These are phyloP conservation scores for Yamadazyma triangularis DNA, from an alignment of 1,139 yeast genomes.

Conservation along the genomic window DNA sequence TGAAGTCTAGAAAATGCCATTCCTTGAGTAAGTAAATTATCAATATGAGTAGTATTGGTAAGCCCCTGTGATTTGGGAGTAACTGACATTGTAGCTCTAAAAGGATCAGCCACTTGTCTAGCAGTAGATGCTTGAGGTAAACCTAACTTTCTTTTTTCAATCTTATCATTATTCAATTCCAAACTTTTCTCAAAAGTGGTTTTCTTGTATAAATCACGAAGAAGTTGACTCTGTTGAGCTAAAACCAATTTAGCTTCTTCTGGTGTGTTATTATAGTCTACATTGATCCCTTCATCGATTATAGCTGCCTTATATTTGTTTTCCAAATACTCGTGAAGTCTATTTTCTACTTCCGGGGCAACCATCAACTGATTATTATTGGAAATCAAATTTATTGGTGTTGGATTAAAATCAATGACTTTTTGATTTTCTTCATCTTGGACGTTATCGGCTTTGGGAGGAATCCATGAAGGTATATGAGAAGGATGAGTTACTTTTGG, in stretches of 20 bases:
- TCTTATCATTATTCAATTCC: constrained; percentile 40
- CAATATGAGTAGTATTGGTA: constrained; percentile 55
- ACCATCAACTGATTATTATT: constrained; percentile 13
- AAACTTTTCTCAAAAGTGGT: constrained; percentile 31
- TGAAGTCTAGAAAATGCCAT: constrained; percentile 66
- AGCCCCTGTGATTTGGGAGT: constrained; percentile 38
- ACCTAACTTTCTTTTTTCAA: constrained; percentile 41
- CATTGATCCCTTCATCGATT: constrained; percentile 32
- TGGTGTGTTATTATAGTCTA: constrained; percentile 29
- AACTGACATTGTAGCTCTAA: constrained; percentile 34
- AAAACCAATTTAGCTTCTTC: constrained; percentile 31
- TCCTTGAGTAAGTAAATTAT: constrained; percentile 76
- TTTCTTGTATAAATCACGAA: constrained; percentile 28
- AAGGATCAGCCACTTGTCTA: constrained; percentile 39
- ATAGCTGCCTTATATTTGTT: constrained; percentile 42
- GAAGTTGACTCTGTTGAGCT: constrained; percentile 27
- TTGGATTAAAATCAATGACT: constrained; percentile 26
- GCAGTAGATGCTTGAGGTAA: constrained; percentile 37
- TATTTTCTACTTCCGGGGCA: constrained; percentile 29
- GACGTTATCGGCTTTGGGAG: constrained; percentile 35
- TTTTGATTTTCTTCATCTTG: constrained; percentile 38
- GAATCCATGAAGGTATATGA: constrained; percentile 64
- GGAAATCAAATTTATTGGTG: constrained; percentile 21
- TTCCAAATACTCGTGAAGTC: constrained; percentile 51
- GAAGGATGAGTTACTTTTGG: constrained; percentile 75